phyloP scores from a whole-genome alignment of 1,284 basidiomycete species.

The Erythrobasidium hasegawianum region DNA sequence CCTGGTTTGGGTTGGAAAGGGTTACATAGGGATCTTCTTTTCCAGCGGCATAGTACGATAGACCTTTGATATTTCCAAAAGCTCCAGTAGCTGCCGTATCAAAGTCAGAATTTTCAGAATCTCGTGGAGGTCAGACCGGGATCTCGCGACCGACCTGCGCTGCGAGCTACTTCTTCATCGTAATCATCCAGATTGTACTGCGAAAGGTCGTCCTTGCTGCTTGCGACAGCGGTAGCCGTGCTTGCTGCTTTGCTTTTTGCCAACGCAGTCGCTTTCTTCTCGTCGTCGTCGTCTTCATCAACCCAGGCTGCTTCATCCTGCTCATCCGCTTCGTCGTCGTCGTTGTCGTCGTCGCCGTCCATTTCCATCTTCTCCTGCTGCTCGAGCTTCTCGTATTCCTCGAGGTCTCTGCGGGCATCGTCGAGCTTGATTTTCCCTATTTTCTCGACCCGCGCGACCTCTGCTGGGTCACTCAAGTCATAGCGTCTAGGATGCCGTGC shows the following conservation, averaged over 20 bases:
- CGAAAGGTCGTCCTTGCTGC: conserved; percentile 64
- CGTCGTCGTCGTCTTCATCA: conserved; percentile 48
- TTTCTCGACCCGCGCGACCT: conserved; percentile 83
- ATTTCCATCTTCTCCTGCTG: conserved; percentile 64
- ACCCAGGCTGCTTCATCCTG: conserved; percentile 57
- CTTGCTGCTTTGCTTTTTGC: conserved; percentile 56
- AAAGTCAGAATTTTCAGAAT: background rate
- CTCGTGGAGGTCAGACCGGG: background rate
- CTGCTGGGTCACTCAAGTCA: conserved; percentile 74
- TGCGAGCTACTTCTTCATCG: conserved; percentile 69
- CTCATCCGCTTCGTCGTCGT: conserved; percentile 48
- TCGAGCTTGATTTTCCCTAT: conserved; percentile 83
- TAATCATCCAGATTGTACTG: conserved; percentile 92
- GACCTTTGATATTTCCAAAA: conserved; percentile 93
- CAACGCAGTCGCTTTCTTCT: conserved; percentile 48
- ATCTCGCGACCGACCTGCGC: conserved; percentile 55
- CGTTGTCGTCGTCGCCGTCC: conserved; percentile 56
- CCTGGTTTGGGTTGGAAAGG: conserved; percentile 52
- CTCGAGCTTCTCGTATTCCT: conserved; percentile 67
- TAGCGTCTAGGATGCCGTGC: conserved; percentile 78
- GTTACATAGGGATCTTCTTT: conserved; percentile 97
- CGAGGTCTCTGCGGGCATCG: conserved; percentile 78
- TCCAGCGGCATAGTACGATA: conserved; percentile 86
- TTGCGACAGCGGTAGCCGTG: conserved; percentile 37
- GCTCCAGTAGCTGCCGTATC: conserved; percentile 66